These are phyloP conservation scores for Xylariaceae sp. DNA, from an alignment of 2,329 filamentous ascomycete species.

Conservation along the genomic window DNA sequence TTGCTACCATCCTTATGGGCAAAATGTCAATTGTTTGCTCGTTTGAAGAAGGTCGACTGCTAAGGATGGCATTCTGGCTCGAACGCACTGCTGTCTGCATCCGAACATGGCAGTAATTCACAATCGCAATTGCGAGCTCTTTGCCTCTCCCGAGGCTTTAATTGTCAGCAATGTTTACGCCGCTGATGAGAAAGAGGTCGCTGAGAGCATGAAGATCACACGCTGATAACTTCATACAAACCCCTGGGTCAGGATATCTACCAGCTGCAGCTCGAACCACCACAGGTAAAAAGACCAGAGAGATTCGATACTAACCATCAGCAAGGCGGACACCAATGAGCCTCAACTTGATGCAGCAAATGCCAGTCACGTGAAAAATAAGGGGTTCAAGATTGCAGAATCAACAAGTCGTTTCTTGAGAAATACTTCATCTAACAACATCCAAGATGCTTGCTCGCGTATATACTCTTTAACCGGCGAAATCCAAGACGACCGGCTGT, in stretches of 20 bases:
- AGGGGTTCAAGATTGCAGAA: background rate
- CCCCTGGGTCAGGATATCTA: too few species aligned
- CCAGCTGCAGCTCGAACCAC: background rate
- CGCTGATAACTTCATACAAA: background rate
- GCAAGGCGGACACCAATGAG: background rate
- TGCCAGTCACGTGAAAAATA: background rate
- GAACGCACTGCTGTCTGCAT: background rate
- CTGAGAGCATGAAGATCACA: background rate
- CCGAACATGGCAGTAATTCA: background rate
- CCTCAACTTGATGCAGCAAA: background rate
- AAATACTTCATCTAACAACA: background rate
- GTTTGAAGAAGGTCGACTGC: background rate
- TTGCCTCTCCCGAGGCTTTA: background rate
- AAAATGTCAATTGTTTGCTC: background rate
- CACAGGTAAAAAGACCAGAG: background rate
- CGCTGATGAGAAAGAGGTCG: background rate
- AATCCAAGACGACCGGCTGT: background rate
- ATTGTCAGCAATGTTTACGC: background rate
- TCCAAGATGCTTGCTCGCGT: conserved; percentile 3
- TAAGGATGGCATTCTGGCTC: background rate
- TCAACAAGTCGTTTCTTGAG: background rate
- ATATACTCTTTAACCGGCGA: conserved; percentile 3
- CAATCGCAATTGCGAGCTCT: background rate
- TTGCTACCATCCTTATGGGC: background rate
- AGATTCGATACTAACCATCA: background rate